Conservation (phyloP, 1,284 basidiomycete species). For the Ganoderma meredithae region DNA sequence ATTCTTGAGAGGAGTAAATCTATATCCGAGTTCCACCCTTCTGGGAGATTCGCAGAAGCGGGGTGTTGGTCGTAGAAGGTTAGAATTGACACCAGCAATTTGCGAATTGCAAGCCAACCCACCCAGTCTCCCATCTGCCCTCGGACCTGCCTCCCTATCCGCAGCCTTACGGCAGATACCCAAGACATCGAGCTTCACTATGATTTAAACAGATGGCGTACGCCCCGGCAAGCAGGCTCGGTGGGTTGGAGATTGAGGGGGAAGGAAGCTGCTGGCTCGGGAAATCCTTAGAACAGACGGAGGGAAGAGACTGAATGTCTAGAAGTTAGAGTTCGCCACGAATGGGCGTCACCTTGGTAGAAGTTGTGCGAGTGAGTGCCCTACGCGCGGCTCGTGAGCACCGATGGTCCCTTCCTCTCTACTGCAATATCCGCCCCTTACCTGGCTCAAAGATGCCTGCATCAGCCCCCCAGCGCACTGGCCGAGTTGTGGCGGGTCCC, state of each 20-base stretch:
- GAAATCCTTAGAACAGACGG: background rate
- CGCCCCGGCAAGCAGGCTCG: background rate
- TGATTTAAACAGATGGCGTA: background rate
- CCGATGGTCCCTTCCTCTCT: slow-evolving; percentile 1
- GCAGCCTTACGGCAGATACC: slow-evolving; percentile 2
- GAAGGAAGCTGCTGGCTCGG: background rate
- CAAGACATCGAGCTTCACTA: background rate
- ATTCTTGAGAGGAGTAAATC: background rate
- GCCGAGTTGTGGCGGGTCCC: background rate
- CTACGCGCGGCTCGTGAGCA: slow-evolving; percentile 5
- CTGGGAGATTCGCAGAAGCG: background rate
- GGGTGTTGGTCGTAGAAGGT: background rate
- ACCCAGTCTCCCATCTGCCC: background rate
- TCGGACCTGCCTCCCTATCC: background rate
- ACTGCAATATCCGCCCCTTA: background rate
- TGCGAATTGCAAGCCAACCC: background rate
- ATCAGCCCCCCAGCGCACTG: background rate
- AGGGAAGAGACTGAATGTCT: background rate
- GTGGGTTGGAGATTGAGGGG: background rate
- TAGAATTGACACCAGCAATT: background rate
- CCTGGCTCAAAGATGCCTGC: background rate
- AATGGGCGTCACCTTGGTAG: slow-evolving; percentile 8
- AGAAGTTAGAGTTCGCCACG: slow-evolving; percentile 5
- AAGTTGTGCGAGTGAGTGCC: background rate
- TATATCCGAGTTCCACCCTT: background rate